These are phyloP conservation scores for Gastrolobium bilobum DNA, from an alignment of 306 rosid genomes.

Conservation along the genomic window DNA sequence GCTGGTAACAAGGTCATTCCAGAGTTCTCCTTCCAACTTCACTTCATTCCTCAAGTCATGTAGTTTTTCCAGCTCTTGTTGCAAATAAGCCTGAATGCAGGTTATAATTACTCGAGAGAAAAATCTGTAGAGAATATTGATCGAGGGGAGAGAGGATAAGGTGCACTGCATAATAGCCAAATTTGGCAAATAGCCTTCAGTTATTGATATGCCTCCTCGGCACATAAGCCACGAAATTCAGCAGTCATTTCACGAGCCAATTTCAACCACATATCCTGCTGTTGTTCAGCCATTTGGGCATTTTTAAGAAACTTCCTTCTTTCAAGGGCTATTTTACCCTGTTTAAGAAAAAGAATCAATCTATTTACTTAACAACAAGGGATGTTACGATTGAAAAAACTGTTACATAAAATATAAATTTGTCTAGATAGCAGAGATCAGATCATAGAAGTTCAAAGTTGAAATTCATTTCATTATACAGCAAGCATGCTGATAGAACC, in stretches of 20 bases:
- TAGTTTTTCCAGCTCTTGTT: slow-evolving; percentile 96
- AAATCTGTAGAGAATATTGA: slow-evolving; percentile 19
- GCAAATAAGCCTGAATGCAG: slow-evolving; percentile 87
- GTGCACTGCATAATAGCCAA: slow-evolving; percentile 16
- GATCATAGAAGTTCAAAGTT: not conserved
- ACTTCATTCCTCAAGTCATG: slow-evolving; percentile 97
- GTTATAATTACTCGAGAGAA: slow-evolving; percentile 30
- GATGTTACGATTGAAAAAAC: slow-evolving; percentile 27
- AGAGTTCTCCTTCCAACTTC: slow-evolving; percentile 97
- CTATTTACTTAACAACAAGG: slow-evolving; percentile 46
- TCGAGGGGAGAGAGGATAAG: slow-evolving; percentile 4
- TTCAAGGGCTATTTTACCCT: slow-evolving; percentile 99
- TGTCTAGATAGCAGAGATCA: no score
- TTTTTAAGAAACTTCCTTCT: slow-evolving; percentile 91
- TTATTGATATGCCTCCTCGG: slow-evolving; percentile 84
- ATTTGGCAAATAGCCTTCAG: slow-evolving; percentile 36
- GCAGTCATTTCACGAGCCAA: slow-evolving; percentile 99
- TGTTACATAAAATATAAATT: not conserved
- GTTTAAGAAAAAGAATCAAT: slow-evolving; percentile 51
- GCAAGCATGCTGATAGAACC: no score
- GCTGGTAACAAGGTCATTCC: slow-evolving; percentile 98
- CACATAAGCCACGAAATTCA: slow-evolving; percentile 97
- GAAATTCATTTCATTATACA: no score
- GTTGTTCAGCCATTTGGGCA: slow-evolving; percentile 94
- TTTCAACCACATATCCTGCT: slow-evolving; percentile 97